A percentile compares a stretch with the other conserved stretches of the same genome.
Conservation (phyloP, 108 stramenopile genomes). For the Skeletonema costatum region DNA sequence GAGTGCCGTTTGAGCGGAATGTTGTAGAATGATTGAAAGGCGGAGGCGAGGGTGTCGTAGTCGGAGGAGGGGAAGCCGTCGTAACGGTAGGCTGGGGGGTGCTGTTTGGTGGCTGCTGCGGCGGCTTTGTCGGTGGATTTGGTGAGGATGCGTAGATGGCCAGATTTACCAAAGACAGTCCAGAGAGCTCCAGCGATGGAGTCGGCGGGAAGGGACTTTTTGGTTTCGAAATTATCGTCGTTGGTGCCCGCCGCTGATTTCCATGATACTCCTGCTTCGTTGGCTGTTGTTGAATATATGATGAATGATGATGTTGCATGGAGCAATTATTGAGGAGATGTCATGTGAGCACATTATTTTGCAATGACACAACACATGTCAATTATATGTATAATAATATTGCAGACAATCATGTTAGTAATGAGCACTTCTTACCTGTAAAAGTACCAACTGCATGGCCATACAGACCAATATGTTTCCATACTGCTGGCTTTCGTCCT, state of each 20-base stretch:
- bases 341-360: not conserved
- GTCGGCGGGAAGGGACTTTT: conserved; percentile 41
- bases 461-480: conserved; percentile 91
- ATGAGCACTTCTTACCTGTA: conserved; percentile 34
- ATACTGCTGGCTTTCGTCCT: conserved; percentile 27
- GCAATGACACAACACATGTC: not conserved
- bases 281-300: conserved; percentile 13
- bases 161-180: conserved; percentile 82
- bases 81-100: conserved; percentile 71
- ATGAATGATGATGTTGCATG: not conserved
- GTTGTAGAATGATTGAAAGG: conserved; percentile 52
- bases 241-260: conserved; percentile 71
- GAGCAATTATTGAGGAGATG: not conserved
- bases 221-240: conserved; percentile 49
- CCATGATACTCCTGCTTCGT: conserved; percentile 72
- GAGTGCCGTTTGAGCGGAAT: conserved; percentile 61
- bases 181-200: conserved; percentile 64
- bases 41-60: conserved; percentile 48
- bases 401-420: not conserved
- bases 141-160: conserved; percentile 75
- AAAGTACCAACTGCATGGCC: conserved; percentile 89
- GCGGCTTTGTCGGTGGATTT: conserved; percentile 13
- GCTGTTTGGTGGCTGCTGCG: conserved; percentile 10
- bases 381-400: not conserved
- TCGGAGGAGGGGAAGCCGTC: conserved; percentile 81